These are phyloP conservation scores for Saccharomyces pastorianus DNA, from an alignment of 1,139 yeast genomes.

Conservation along the genomic window DNA sequence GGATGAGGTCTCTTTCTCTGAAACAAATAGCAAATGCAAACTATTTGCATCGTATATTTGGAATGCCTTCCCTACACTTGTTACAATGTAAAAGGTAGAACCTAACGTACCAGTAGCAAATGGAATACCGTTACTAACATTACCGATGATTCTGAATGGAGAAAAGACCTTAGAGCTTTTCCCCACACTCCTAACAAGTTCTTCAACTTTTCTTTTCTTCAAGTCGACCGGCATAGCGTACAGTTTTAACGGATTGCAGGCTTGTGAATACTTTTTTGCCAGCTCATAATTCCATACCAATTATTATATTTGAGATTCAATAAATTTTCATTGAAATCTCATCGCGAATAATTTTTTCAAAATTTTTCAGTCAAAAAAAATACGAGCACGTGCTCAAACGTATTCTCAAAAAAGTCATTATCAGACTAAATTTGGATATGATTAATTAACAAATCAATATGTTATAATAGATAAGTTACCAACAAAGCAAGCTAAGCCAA, in stretches of 20 bases:
- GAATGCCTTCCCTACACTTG: constrained; percentile 82
- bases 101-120: constrained; percentile 88
- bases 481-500: not conserved
- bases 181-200: constrained; percentile 9
- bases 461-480: not conserved
- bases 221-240: not conserved
- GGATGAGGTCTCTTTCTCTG: constrained; percentile 65
- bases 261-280: not conserved
- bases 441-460: not conserved
- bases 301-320: not conserved
- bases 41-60: constrained; percentile 92
- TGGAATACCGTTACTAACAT: constrained; percentile 70
- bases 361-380: constrained; percentile 2
- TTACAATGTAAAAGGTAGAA: constrained; percentile 75
- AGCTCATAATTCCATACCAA: not conserved
- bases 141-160: constrained; percentile 56
- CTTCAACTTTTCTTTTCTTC: constrained; percentile 29
- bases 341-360: constrained; percentile 2
- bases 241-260: not conserved
- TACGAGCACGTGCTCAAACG: not conserved
- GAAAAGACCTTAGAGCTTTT: constrained; percentile 41
- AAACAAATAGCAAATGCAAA: constrained; percentile 76
- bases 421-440: not conserved
- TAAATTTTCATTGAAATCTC: constrained; percentile 1
- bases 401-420: not conserved